Base-by-base conservation (phyloP, 179 eudicot species). In the Pouteria campechiana region DNA sequence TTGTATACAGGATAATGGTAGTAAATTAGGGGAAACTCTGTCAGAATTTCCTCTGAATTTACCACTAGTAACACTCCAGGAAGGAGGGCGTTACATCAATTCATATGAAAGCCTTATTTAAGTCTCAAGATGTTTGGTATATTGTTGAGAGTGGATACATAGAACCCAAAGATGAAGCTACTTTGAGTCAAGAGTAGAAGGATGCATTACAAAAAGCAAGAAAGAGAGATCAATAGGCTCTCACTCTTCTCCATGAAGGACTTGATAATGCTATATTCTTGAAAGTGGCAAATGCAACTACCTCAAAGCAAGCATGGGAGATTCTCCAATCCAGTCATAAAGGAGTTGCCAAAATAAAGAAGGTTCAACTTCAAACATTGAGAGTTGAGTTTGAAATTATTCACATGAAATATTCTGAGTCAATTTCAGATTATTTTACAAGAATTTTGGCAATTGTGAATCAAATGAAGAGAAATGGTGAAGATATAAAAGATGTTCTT, bases 321-420 rank as follows among this genome's bases (percentile, higher is more conserved):
- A 58, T 49, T 18, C 19, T 58, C 1, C 13, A 42, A 13, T 41
- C 25, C 19, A 30, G 23, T n/a, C 34, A 17, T 30, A 25, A 34
- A 35, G 32, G 63, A 25, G 41, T 32, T 32, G 48, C 23, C 1
- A 47, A 46, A 30, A 54, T 32, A 18, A 57, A 46, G 22, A 46
- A 39, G 32, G 47, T 46, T 37, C 20, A 25, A n/a, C 42, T 48
- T 13, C 54, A 47, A 57, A 48, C 50, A 12, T 35, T 54, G 12
- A 17, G 42, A 25, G 16, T 25, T 15, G 48, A 41, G 9, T 41
- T 52, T 41, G 40, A 52, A 32, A 8, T 33, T 2, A 22, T 41
- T 24, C 21, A 17, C 5, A 44, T 44, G 51, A 36, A 53, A 11
- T 13, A 18, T 7, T 42, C 28, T 5, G 44, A 35, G 10, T 34